Conservation (phyloP, 2,329 filamentous ascomycete genomes). For the Aciculosporium take region DNA sequence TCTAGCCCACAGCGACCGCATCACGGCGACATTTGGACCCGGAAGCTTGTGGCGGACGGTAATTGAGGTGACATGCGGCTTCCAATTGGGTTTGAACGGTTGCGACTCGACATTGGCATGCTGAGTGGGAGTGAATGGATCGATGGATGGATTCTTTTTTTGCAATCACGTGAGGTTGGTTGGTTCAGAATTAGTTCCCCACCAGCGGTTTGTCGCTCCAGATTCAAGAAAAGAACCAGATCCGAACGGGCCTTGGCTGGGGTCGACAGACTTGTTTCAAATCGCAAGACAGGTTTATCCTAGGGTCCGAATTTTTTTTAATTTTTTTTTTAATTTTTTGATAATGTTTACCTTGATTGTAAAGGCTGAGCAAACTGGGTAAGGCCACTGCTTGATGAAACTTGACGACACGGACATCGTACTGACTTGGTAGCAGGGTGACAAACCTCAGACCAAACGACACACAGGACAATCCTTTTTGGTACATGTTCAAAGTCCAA, state of each 20-base stretch:
- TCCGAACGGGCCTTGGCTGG: background rate
- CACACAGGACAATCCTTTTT: conserved; percentile 69
- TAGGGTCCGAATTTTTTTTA: background rate
- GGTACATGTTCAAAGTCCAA: conserved; percentile 95
- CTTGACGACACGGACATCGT: background rate
- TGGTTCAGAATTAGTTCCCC: background rate
- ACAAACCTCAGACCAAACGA: conserved; percentile 80
- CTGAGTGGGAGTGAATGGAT: too few species aligned
- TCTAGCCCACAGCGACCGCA: conserved; percentile 57
- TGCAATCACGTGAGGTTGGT: background rate
- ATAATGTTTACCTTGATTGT: conserved; percentile 52
- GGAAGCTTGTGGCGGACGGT: background rate
- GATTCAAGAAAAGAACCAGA: too few species aligned
- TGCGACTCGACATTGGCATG: background rate
- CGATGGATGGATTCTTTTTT: background rate
- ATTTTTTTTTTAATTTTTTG: too few species aligned
- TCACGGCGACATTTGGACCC: conserved; percentile 22
- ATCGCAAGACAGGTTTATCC: background rate
- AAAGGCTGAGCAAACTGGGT: conserved; percentile 58
- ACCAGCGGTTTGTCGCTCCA: too few species aligned
- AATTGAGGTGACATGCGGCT: background rate
- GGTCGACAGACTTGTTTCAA: too few species aligned
- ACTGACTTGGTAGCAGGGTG: conserved; percentile 42
- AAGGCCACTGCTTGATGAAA: conserved; percentile 13
- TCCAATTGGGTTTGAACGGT: background rate